Evolutionary conservation across 495 filamentous ascomycete species (phyloP).

Genomic region (Cairneyella variabilis): DNA sequence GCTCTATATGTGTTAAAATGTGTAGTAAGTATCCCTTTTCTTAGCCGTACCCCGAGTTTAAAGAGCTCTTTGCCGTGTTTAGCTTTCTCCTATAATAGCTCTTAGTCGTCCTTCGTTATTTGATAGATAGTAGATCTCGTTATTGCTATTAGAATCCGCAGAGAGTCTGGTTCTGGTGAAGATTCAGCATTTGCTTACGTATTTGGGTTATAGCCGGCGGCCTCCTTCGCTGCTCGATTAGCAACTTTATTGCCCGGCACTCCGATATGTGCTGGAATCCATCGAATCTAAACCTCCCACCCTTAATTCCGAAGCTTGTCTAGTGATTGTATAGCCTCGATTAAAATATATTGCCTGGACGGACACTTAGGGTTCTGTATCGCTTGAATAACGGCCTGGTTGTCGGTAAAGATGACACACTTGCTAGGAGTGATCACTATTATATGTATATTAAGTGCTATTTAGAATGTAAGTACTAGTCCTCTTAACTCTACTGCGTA

Average conservation of each 20-base stretch:
- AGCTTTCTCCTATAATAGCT: slow-evolving; percentile 9
- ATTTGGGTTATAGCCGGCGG: slow-evolving; percentile 12
- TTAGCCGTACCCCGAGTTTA: slow-evolving; percentile 9
- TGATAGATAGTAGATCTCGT: slow-evolving; percentile 17
- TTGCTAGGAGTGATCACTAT: slow-evolving; percentile 8
- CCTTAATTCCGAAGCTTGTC: slow-evolving; percentile 20
- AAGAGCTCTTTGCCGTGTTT: slow-evolving; percentile 21
- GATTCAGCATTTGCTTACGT: neutral
- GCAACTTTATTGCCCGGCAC: slow-evolving; percentile 28
- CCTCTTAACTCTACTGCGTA: slow-evolving; percentile 24
- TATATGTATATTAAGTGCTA: slow-evolving; percentile 14
- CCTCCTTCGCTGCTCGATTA: slow-evolving; percentile 24
- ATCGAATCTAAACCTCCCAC: slow-evolving; percentile 21
- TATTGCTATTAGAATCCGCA: slow-evolving; percentile 10
- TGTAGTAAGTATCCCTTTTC: slow-evolving; percentile 13
- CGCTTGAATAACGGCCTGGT: slow-evolving; percentile 18
- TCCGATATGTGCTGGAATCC: slow-evolving; percentile 28
- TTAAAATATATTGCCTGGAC: slow-evolving; percentile 19
- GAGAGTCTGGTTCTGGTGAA: slow-evolving; percentile 11
- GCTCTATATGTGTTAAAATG: slow-evolving; percentile 20
- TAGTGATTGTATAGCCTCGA: slow-evolving; percentile 13
- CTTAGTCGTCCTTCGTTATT: slow-evolving; percentile 17
- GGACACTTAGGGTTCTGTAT: slow-evolving; percentile 13
- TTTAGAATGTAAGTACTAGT: slow-evolving; percentile 18
- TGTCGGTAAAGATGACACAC: slow-evolving; percentile 20